phyloP scores from a whole-genome alignment of 495 filamentous ascomycete species.

The Xanthoparmelia taractica region DNA sequence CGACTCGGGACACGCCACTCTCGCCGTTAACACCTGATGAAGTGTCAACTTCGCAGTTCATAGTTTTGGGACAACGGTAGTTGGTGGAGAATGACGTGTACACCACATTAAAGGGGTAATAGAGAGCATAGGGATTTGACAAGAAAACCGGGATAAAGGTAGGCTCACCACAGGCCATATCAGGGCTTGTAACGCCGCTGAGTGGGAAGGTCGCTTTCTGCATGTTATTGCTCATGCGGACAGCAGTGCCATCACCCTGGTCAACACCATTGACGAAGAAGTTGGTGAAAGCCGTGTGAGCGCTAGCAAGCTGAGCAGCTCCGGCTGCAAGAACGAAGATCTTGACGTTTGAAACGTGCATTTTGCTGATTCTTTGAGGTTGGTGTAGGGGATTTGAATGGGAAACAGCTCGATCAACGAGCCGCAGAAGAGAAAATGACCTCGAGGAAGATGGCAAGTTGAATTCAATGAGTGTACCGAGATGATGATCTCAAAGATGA shows the following conservation, averaged over 20 bases:
- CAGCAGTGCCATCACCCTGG: conserved; percentile 61
- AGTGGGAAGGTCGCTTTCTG: conserved; percentile 47
- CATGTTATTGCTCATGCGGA: conserved; percentile 54
- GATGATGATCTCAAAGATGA: conserved; percentile 6
- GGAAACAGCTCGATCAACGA: conserved; percentile 19
- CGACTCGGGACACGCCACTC: conserved; percentile 50
- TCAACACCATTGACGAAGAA: conserved; percentile 55
- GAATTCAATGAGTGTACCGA: conserved; percentile 9
- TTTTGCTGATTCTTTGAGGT: neutral
- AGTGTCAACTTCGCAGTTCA: neutral
- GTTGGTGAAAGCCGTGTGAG: conserved; percentile 62
- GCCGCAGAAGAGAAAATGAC: conserved; percentile 7
- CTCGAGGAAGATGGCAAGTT: neutral
- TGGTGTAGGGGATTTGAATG: neutral
- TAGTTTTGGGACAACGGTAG: neutral
- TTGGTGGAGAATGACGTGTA: neutral
- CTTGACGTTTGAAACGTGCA: conserved; percentile 14
- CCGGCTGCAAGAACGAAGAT: conserved; percentile 20
- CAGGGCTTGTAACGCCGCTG: conserved; percentile 38
- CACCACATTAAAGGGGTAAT: conserved; percentile 3
- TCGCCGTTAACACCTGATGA: conserved; percentile 48
- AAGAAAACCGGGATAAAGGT: neutral
- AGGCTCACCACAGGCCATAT: conserved; percentile 64
- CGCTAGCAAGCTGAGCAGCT: conserved; percentile 27
- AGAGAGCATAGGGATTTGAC: neutral